A percentile compares a stretch with the other conserved stretches of the same genome.
Conservation (phyloP, 805 yeast species). For the Spathaspora arborariae region DNA sequence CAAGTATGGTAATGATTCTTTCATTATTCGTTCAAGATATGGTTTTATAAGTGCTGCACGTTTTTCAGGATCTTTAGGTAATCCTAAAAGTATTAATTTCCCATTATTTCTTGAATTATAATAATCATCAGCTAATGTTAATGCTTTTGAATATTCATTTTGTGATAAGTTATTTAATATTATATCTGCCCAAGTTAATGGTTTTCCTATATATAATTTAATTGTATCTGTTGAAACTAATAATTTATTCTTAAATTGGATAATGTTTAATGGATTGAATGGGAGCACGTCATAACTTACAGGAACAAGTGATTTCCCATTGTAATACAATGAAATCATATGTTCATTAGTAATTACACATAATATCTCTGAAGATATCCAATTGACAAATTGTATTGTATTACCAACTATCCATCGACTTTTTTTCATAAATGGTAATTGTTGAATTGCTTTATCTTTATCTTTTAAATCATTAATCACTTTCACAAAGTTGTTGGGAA, state of each 20-base stretch:
- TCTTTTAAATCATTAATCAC: slow-evolving; percentile 30
- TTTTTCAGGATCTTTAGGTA: slow-evolving; percentile 44
- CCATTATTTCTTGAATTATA: slow-evolving; percentile 43
- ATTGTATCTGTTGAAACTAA: slow-evolving; percentile 19
- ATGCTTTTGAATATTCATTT: slow-evolving; percentile 51
- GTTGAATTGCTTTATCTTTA: slow-evolving; percentile 33
- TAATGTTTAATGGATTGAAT: background rate
- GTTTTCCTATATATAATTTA: slow-evolving; percentile 53
- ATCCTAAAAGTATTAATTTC: slow-evolving; percentile 49
- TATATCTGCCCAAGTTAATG: slow-evolving; percentile 69
- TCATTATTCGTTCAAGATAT: slow-evolving; percentile 54
- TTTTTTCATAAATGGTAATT: slow-evolving; percentile 20
- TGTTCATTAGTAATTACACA: slow-evolving; percentile 17
- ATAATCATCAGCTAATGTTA: slow-evolving; percentile 51
- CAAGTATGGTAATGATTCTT: slow-evolving; percentile 46
- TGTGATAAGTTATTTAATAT: slow-evolving; percentile 48
- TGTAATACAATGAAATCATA: slow-evolving; percentile 8
- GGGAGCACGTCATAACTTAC: slow-evolving; percentile 3
- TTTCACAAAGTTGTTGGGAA: slow-evolving; percentile 24
- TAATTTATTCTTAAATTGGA: slow-evolving; percentile 18
- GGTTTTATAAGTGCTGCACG: slow-evolving; percentile 50
- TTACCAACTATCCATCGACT: slow-evolving; percentile 16
- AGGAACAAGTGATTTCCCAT: background rate
- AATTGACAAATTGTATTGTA: slow-evolving; percentile 47
- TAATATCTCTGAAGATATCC: slow-evolving; percentile 40